These are phyloP conservation scores for Solanum piurae DNA, from an alignment of 257 asterid species.

Conservation along the genomic window DNA sequence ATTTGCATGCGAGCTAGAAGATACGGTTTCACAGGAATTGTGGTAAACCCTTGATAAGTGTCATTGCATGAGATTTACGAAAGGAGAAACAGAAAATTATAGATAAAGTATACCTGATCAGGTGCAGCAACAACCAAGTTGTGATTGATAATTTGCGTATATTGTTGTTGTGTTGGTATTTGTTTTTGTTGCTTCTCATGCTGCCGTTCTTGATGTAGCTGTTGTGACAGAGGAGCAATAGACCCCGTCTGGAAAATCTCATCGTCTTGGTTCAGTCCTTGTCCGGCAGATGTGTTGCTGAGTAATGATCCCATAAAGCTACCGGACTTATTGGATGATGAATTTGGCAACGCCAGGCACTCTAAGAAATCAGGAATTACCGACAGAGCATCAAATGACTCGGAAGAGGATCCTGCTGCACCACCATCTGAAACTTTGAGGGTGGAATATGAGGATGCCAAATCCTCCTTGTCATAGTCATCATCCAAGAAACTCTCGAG, in stretches of 20 bases:
- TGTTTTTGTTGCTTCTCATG: conserved; percentile 36
- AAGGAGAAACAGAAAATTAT: background rate
- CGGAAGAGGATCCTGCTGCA: conserved; percentile 13
- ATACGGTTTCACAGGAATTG: background rate
- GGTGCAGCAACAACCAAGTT: conserved; percentile 39
- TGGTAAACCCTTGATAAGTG: background rate
- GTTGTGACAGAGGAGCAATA: conserved; percentile 40
- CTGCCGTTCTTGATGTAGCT: conserved; percentile 50
- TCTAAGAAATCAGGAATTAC: conserved; percentile 45
- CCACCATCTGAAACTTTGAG: conserved; percentile 17
- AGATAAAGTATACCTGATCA: conserved; percentile 37
- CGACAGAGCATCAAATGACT: conserved; percentile 24
- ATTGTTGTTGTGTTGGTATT: conserved; percentile 22
- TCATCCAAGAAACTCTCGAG: conserved; percentile 52
- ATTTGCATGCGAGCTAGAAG: background rate
- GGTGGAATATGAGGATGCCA: conserved; percentile 9
- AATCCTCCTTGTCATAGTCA: conserved; percentile 2
- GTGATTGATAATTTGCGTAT: conserved; percentile 23
- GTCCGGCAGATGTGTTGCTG: background rate
- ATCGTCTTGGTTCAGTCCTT: background rate
- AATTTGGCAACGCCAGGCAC: conserved; percentile 33
- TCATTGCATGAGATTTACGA: background rate
- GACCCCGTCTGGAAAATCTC: conserved; percentile 5
- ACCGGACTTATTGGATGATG: conserved; percentile 1
- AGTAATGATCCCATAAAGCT: background rate